Evolutionary conservation across 2,329 filamentous ascomycete species (phyloP).

Genomic region (Trichoderma koningiopsis): DNA sequence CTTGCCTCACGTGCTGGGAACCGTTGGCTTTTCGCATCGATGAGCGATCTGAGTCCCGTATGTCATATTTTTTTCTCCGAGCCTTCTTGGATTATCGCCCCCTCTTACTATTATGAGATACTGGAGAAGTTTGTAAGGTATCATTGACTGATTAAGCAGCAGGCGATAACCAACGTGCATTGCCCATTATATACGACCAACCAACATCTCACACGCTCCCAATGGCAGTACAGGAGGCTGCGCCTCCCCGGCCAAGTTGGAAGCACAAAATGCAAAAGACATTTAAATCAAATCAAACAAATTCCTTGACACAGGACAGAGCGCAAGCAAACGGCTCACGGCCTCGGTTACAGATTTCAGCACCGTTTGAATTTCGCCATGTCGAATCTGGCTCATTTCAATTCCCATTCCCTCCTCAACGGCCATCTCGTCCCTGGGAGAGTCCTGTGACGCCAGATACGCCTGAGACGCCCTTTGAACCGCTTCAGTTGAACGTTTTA

Average conservation of each 20-base stretch:
- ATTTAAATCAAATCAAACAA: slow-evolving; percentile 42
- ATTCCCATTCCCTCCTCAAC: slow-evolving; percentile 33
- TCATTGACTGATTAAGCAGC: slow-evolving; percentile 35
- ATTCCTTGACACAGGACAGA: slow-evolving; percentile 50
- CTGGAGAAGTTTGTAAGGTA: slow-evolving; percentile 35
- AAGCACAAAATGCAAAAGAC: slow-evolving; percentile 31
- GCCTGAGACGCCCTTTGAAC: slow-evolving; percentile 47
- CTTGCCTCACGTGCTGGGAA: slow-evolving; percentile 50
- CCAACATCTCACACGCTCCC: slow-evolving; percentile 35
- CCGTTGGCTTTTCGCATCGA: slow-evolving; percentile 44
- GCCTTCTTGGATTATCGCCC: background rate
- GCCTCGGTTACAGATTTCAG: slow-evolving; percentile 59
- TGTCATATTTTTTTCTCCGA: slow-evolving; percentile 31
- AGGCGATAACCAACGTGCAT: slow-evolving; percentile 37
- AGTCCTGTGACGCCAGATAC: slow-evolving; percentile 34
- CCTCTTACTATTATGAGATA: background rate
- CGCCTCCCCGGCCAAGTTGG: slow-evolving; percentile 28
- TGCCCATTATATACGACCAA: slow-evolving; percentile 36
- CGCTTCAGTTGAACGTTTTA: slow-evolving; percentile 60
- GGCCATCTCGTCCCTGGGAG: slow-evolving; percentile 23
- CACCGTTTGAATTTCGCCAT: slow-evolving; percentile 63
- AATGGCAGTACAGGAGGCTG: slow-evolving; percentile 33
- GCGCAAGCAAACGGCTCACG: slow-evolving; percentile 49
- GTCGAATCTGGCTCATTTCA: slow-evolving; percentile 52
- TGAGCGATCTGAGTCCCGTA: slow-evolving; percentile 45